Conservation (phyloP, 106 monocot species). For the Dendrobium catenatum region DNA sequence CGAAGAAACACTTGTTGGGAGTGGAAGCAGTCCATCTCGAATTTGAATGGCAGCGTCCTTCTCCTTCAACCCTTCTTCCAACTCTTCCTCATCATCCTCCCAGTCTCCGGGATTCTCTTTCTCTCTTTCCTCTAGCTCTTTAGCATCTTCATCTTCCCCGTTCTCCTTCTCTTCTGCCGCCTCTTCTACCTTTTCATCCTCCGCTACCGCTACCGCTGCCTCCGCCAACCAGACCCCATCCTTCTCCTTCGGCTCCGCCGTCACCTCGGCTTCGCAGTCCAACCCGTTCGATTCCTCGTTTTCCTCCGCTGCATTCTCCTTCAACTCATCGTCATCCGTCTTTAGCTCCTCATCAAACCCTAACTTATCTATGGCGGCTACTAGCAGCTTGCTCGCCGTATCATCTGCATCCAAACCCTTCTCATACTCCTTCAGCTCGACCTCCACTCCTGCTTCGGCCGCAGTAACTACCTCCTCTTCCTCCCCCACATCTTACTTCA, state of each 20-base stretch:
- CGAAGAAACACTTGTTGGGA: neutral
- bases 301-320: neutral
- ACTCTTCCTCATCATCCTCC: neutral
- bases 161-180: neutral
- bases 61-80: neutral
- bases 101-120: neutral
- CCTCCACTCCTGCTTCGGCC: neutral
- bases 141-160: neutral
- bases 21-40: neutral
- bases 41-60: constrained; percentile 2
- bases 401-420: constrained; percentile 3
- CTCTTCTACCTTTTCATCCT: neutral
- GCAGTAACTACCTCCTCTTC: neutral
- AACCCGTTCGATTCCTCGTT: neutral
- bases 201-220: neutral
- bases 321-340: neutral
- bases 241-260: neutral
- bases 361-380: neutral
- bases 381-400: neutral
- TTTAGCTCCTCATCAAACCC: constrained; percentile 4
- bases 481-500: neutral
- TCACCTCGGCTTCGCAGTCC: neutral
- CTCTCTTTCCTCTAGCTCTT: neutral
- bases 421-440: neutral
- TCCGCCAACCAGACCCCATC: neutral